These are phyloP conservation scores for Aethionema arabicum DNA, from an alignment of 345 rosid species.

Conservation along the genomic window DNA sequence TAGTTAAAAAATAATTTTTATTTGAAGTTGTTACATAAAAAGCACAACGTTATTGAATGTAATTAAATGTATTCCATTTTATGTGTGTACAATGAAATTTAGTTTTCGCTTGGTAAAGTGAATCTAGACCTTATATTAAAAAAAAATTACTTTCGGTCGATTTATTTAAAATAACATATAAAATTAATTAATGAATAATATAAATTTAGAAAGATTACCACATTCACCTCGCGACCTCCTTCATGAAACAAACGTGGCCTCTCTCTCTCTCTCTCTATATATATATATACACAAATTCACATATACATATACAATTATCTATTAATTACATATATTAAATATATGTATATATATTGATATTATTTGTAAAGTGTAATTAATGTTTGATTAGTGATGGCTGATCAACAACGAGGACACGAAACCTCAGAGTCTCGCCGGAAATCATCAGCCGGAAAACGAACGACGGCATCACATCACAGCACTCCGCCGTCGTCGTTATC, in stretches of 20 bases:
- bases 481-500: slow-evolving; percentile 17
- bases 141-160: too few relatives aligned
- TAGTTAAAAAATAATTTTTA: too few relatives aligned
- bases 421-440: slow-evolving; percentile 49
- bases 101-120: too few relatives aligned
- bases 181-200: slow-evolving; percentile 9
- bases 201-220: slow-evolving; percentile 41
- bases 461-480: slow-evolving; percentile 13
- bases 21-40: too few relatives aligned
- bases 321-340: not conserved
- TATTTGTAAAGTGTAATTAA: slow-evolving; percentile 23
- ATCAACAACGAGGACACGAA: slow-evolving; percentile 42
- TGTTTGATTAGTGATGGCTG: slow-evolving; percentile 46
- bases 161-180: not conserved
- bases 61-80: too few relatives aligned
- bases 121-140: too few relatives aligned
- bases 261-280: slow-evolving; percentile 43
- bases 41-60: too few relatives aligned
- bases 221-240: slow-evolving; percentile 60
- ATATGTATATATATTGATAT: slow-evolving; percentile 9
- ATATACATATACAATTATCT: slow-evolving; percentile 14
- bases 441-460: slow-evolving; percentile 35
- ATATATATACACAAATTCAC: slow-evolving; percentile 39
- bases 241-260: slow-evolving; percentile 86
- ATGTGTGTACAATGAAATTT: too few relatives aligned